Percentiles rank a stretch among this genome's conserved stretches.
phyloP scores from a whole-genome alignment of 2,329 filamentous ascomycete species.

The Neofusicoccum ribis region DNA sequence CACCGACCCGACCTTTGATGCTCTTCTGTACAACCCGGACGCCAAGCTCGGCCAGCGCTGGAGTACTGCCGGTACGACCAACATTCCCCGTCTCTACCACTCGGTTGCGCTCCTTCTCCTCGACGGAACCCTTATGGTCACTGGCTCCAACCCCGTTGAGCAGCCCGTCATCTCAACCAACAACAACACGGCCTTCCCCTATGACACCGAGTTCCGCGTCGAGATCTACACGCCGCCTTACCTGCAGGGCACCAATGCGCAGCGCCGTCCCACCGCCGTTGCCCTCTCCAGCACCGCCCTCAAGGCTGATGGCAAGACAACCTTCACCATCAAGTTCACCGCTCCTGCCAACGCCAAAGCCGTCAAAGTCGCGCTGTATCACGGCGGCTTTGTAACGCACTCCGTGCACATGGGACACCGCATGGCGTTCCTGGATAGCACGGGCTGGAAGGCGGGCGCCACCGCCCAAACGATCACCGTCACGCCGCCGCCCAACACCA shows the following conservation, averaged over 20 bases:
- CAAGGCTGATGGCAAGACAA: conserved; percentile 42
- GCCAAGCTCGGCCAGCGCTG: conserved; percentile 54
- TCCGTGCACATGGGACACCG: conserved; percentile 63
- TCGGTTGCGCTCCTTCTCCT: conserved; percentile 60
- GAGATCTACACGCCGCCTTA: conserved; percentile 64
- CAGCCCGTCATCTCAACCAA: conserved; percentile 52
- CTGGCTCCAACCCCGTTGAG: conserved; percentile 62
- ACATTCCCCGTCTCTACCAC: conserved; percentile 57
- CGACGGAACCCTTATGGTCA: conserved; percentile 60
- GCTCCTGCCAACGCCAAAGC: conserved; percentile 43
- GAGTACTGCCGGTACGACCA: conserved; percentile 46
- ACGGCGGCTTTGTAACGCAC: conserved; percentile 63
- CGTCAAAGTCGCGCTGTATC: conserved; percentile 56
- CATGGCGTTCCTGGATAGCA: conserved; percentile 55
- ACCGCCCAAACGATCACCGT: conserved; percentile 51
- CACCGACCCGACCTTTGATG: conserved; percentile 54
- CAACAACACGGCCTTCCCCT: conserved; percentile 43
- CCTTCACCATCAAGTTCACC: conserved; percentile 52
- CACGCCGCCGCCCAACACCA: conserved; percentile 56
- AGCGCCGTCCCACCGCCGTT: conserved; percentile 51
- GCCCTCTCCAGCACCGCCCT: conserved; percentile 47
- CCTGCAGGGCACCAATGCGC: conserved; percentile 52
- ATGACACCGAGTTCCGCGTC: conserved; percentile 61
- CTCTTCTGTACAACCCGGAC: conserved; percentile 59
- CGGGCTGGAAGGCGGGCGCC: conserved; percentile 47